phyloP scores from a whole-genome alignment of 1,284 basidiomycete genomes.

The Cryptococcus floricola region DNA sequence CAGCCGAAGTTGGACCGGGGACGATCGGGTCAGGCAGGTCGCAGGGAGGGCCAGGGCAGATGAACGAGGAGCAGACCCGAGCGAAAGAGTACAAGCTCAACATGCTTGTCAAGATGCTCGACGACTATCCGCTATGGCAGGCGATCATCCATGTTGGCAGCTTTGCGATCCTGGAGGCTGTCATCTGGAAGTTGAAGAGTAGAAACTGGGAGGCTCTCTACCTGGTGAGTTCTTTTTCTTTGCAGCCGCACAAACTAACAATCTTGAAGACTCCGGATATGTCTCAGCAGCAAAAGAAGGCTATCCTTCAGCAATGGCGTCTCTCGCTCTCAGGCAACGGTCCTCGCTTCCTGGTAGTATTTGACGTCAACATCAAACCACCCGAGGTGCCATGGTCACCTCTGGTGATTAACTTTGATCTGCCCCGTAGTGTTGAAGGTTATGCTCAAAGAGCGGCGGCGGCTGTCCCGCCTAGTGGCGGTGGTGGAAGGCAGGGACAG shows the following conservation, averaged over 20 bases:
- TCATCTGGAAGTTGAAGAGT: slow-evolving; percentile 73
- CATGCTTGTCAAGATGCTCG: slow-evolving; percentile 85
- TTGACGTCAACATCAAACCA: slow-evolving; percentile 83
- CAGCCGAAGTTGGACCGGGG: slow-evolving; percentile 61
- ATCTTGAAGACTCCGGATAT: slow-evolving; percentile 56
- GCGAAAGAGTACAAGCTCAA: slow-evolving; percentile 97
- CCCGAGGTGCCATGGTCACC: slow-evolving; percentile 85
- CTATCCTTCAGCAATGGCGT: slow-evolving; percentile 58
- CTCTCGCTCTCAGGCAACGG: slow-evolving; percentile 34
- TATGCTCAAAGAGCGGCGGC: slow-evolving; percentile 66
- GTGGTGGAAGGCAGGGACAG: slow-evolving; percentile 58
- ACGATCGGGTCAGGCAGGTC: slow-evolving; percentile 81
- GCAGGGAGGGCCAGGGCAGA: slow-evolving; percentile 50
- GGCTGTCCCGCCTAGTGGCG: slow-evolving; percentile 30
- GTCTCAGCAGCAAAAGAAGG: slow-evolving; percentile 61
- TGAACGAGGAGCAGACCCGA: slow-evolving; percentile 70
- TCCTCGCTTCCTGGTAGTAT: slow-evolving; percentile 71
- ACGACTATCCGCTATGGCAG: slow-evolving; percentile 66
- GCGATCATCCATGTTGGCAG: slow-evolving; percentile 88
- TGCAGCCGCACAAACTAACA: background rate
- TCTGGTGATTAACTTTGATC: slow-evolving; percentile 88
- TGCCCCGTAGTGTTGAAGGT: slow-evolving; percentile 92
- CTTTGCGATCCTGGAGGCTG: slow-evolving; percentile 74
- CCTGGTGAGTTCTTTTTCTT: slow-evolving; percentile 56
- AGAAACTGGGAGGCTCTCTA: slow-evolving; percentile 80